These are phyloP conservation scores for Xenosphaeropsis pyriputrescens DNA, from an alignment of 2,329 filamentous ascomycete species.

Conservation along the genomic window DNA sequence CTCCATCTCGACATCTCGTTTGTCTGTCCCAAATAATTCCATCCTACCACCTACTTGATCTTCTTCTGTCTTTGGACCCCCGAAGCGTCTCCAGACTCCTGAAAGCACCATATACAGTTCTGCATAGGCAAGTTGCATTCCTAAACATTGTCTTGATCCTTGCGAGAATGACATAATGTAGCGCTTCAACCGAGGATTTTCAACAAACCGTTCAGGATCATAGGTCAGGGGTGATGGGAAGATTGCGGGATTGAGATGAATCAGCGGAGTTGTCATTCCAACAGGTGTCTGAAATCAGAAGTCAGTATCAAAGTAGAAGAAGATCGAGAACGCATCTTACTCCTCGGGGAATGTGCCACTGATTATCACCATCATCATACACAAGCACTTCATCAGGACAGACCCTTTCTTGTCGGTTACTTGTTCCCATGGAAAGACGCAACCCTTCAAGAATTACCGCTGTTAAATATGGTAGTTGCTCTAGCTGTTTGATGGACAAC, in stretches of 20 bases:
- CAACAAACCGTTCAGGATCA: conserved; percentile 25
- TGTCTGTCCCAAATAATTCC: conserved; percentile 8
- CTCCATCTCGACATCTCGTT: conserved; percentile 7
- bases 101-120: conserved; percentile 8
- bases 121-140: conserved; percentile 14
- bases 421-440: conserved; percentile 17
- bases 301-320: conserved; percentile 2
- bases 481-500: conserved; percentile 14
- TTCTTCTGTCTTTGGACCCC: not conserved
- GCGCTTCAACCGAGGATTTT: conserved; percentile 19
- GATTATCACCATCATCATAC: conserved; percentile 6
- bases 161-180: conserved; percentile 26
- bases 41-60: not conserved
- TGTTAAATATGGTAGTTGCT: conserved; percentile 20
- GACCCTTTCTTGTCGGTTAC: conserved; percentile 14
- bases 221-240: conserved; percentile 24
- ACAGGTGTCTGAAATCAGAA: conserved; percentile 16
- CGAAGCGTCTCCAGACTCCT: conserved; percentile 6
- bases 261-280: conserved; percentile 13
- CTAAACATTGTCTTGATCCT: conserved; percentile 26
- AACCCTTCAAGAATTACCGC: conserved; percentile 17
- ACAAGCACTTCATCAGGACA: conserved; percentile 8
- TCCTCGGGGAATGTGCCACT: conserved; percentile 11
- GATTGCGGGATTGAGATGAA: conserved; percentile 19
- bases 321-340: conserved; percentile 5